Evolutionary conservation across 2,329 filamentous ascomycete species (phyloP).

Genomic region (Rutstroemia sydowiana): DNA sequence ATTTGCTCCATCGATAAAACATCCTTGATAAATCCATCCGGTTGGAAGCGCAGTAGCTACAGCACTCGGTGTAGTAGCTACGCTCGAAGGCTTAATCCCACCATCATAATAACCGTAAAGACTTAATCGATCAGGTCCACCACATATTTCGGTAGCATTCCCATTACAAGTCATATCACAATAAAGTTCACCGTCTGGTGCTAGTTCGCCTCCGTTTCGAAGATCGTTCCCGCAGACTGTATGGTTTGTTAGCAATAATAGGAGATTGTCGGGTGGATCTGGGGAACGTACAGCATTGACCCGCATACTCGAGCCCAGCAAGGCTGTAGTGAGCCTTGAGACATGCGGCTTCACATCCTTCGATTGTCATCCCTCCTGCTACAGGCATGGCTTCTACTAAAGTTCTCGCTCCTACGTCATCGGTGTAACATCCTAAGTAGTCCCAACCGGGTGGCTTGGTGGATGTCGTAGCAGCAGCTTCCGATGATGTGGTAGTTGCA

Average conservation of each 20-base stretch:
- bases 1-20: slow-evolving; percentile 9
- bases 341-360: slow-evolving; percentile 22
- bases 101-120: slow-evolving; percentile 6
- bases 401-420: slow-evolving; percentile 17
- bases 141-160: slow-evolving; percentile 24
- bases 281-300: slow-evolving; percentile 21
- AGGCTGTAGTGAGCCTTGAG: slow-evolving; percentile 16
- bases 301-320: slow-evolving; percentile 24
- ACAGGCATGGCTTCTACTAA: slow-evolving; percentile 14
- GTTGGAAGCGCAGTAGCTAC: slow-evolving; percentile 2
- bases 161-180: slow-evolving; percentile 27
- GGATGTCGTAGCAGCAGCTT: slow-evolving; percentile 4
- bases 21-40: slow-evolving; percentile 13
- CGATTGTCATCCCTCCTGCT: slow-evolving; percentile 17
- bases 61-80: not conserved
- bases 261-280: not conserved
- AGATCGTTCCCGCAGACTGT: slow-evolving; percentile 19
- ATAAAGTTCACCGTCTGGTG: no score
- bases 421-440: slow-evolving; percentile 24
- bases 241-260: not conserved
- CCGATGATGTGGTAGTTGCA: no score
- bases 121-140: slow-evolving; percentile 20
- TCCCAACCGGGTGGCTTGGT: slow-evolving; percentile 20
- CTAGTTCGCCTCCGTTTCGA: slow-evolving; percentile 7
- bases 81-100: not conserved